phyloP scores from a whole-genome alignment of 1,139 yeast genomes.

The Geotrichum macrosporum region DNA sequence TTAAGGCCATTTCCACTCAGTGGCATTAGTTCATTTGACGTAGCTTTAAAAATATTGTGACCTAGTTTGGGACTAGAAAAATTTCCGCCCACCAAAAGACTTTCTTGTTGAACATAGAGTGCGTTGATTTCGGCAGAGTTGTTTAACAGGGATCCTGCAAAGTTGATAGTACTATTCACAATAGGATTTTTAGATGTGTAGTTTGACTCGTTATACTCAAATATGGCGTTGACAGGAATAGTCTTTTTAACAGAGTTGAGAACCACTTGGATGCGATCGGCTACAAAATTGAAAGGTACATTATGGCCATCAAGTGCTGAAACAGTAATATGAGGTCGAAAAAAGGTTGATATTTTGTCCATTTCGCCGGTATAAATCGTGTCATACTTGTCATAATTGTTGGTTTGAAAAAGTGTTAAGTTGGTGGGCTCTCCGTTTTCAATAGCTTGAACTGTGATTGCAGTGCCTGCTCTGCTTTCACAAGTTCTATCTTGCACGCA shows the following conservation, averaged over 20 bases:
- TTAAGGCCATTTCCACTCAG: slow-evolving; percentile 36
- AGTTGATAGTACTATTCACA: slow-evolving; percentile 65
- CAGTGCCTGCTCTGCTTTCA: slow-evolving; percentile 63
- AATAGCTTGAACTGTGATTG: slow-evolving; percentile 53
- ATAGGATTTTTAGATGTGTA: slow-evolving; percentile 51
- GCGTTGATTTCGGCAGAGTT: slow-evolving; percentile 17
- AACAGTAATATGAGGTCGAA: slow-evolving; percentile 47
- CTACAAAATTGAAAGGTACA: slow-evolving; percentile 54
- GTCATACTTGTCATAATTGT: slow-evolving; percentile 75
- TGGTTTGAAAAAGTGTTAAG: slow-evolving; percentile 66
- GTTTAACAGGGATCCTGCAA: slow-evolving; percentile 45
- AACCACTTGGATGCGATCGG: slow-evolving; percentile 61
- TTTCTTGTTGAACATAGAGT: slow-evolving; percentile 17
- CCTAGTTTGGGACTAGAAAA: slow-evolving; percentile 41
- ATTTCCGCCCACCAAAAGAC: slow-evolving; percentile 50
- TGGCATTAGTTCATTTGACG: slow-evolving; percentile 30
- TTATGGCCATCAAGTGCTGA: slow-evolving; percentile 39
- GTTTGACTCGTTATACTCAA: slow-evolving; percentile 73
- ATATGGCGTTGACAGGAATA: slow-evolving; percentile 59
- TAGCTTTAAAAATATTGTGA: slow-evolving; percentile 30
- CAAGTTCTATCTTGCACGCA: slow-evolving; percentile 70
- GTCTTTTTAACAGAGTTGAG: slow-evolving; percentile 45
- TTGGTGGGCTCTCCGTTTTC: slow-evolving; percentile 38
- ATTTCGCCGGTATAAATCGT: slow-evolving; percentile 66
- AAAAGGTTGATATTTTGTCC: slow-evolving; percentile 44